Conservation (phyloP, 768 basidiomycete species). For the Naganishia vaughanmartiniae region DNA sequence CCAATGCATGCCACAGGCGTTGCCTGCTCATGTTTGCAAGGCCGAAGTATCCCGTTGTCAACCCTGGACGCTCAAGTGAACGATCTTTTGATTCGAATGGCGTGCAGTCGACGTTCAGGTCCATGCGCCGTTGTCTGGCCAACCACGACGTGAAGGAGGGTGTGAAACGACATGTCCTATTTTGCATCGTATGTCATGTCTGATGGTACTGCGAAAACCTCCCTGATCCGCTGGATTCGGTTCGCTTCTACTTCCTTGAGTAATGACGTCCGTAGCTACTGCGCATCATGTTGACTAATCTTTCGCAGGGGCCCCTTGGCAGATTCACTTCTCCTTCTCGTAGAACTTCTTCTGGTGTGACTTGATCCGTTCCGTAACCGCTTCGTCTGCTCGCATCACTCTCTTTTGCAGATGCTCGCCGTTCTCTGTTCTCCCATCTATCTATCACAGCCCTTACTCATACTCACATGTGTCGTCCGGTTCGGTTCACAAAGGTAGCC, state of each 20-base stretch:
- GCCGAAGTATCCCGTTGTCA: no score
- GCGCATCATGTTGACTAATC: not conserved
- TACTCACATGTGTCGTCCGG: not conserved
- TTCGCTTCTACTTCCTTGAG: not conserved
- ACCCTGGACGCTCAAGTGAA: no score
- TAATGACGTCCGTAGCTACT: not conserved
- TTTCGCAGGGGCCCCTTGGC: not conserved
- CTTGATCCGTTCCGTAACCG: slow-evolving; percentile 1
- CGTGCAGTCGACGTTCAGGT: no score
- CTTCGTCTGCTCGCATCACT: not conserved
- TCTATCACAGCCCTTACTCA: not conserved
- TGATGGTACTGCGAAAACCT: no score
- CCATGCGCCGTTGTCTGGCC: no score
- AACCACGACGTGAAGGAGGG: no score
- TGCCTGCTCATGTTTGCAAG: no score
- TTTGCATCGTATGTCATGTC: no score
- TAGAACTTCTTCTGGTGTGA: slow-evolving; percentile 2
- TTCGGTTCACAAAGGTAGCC: not conserved
- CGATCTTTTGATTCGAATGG: no score
- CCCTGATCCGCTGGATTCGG: no score
- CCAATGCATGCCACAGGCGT: no score
- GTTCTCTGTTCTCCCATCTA: not conserved
- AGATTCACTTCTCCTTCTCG: not conserved
- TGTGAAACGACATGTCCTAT: no score
- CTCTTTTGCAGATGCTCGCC: not conserved